Conservation (phyloP, 305 asterid species). For the Andrographis paniculata region DNA sequence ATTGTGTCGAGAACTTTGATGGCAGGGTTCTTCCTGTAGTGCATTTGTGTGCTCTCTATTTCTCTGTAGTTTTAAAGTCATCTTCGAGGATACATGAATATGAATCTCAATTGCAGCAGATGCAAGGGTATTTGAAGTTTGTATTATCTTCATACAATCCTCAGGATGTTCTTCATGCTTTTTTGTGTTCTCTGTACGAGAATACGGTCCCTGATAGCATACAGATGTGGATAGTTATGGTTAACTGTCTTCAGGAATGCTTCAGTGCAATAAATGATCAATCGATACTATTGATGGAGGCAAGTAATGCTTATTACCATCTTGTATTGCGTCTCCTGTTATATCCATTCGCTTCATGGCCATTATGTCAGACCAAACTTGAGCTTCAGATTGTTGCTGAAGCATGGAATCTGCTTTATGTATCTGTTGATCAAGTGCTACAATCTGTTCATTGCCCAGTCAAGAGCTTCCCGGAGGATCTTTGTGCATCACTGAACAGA, state of each 20-base stretch:
- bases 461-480: conserved; percentile 38
- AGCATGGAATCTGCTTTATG: conserved; percentile 47
- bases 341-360: conserved; percentile 51
- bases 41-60: conserved; percentile 41
- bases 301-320: conserved; percentile 28
- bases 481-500: conserved; percentile 34
- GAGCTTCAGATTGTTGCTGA: conserved; percentile 33
- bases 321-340: conserved; percentile 34
- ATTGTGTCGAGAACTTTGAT: conserved; percentile 28
- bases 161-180: conserved; percentile 40
- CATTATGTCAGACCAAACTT: conserved; percentile 23
- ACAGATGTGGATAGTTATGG: conserved; percentile 45
- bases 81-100: conserved; percentile 25
- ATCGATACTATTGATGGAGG: conserved; percentile 26
- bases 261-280: conserved; percentile 22
- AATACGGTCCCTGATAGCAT: conserved; percentile 25
- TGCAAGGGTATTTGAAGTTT: conserved; percentile 32
- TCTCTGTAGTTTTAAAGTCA: conserved; percentile 34
- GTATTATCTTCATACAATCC: conserved; percentile 40
- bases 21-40: conserved; percentile 47
- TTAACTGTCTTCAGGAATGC: conserved; percentile 39
- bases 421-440: conserved; percentile 28
- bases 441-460: conserved; percentile 23
- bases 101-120: conserved; percentile 29
- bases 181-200: conserved; percentile 35